Percentiles rank a stretch among this genome's conserved stretches.
Conservation (phyloP, 192 early-diverging fungal species). For the Physocladia obscura region DNA sequence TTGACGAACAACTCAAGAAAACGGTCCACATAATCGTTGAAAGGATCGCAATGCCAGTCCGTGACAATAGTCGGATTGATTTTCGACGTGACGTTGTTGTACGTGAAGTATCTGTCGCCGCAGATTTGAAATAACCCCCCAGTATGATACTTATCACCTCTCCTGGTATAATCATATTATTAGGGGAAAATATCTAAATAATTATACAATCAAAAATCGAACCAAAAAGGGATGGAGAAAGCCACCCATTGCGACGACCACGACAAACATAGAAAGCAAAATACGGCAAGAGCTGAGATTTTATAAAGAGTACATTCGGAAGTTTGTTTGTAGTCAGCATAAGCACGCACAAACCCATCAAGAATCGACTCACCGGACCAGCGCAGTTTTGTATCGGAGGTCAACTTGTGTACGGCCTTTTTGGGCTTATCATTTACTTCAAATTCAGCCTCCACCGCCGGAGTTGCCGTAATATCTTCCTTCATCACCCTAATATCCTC, state of each 20-base stretch:
- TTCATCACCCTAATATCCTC: no score
- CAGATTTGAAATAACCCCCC: conserved; percentile 23
- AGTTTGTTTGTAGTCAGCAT: no score
- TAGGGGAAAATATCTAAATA: neutral
- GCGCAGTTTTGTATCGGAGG: no score
- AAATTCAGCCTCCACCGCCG: no score
- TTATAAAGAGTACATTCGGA: no score
- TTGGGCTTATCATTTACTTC: no score
- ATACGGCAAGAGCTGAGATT: neutral
- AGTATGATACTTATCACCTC: conserved; percentile 14
- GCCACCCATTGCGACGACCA: neutral
- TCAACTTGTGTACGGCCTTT: no score
- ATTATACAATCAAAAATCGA: neutral
- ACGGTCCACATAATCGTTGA: neutral
- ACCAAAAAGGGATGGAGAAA: neutral
- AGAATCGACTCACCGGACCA: no score
- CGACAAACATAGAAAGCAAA: neutral
- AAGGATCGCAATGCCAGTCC: neutral
- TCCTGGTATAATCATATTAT: neutral
- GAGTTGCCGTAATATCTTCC: no score
- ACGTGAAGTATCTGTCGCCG: neutral
- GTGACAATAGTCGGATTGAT: neutral
- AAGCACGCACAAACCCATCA: no score
- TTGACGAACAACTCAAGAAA: neutral
- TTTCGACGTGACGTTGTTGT: neutral